Base-by-base conservation (phyloP, 371 early-diverging fungal species). In the Circinella minor region DNA sequence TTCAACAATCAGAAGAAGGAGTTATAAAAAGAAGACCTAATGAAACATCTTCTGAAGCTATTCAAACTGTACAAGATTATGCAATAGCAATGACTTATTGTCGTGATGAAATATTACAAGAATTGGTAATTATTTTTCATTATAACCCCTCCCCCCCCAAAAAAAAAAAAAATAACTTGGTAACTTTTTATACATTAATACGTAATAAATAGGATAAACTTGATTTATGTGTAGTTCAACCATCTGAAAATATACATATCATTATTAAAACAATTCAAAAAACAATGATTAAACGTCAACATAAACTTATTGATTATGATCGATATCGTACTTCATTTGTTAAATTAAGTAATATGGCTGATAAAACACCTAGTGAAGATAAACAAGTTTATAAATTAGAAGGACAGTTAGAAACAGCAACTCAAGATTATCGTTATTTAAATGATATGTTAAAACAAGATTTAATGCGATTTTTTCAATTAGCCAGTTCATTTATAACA, bases 221-320 rank as follows among this genome's bases (percentile, higher is more conserved):
- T 49, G 92, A 93, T 74, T 60, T 86, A 17, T 77, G 71, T 5
- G 84, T 94, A 5, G 63, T 68, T 4, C 68, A 68, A 18, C 68
- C 68, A 11, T 51, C 63, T 15, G 69, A 69, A 15, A 89, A 92
- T 59, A 79, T 89, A 69, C 76, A 86, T 60, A 70, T 67, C 4
- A 73, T 92, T 18, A 77, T 89, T 71, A 87, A 88, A 65, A 57
- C 77, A 38, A 90, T 94, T 49, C 84, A 86, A 66, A 90, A 86
- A 68, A 75, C 88, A 13, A 89, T 92, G 46, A 81, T 77, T 39
- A 94, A 94, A 78, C 85, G 93, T 4, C 83, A 82, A 27, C 93
- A 91, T 79, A 94, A 94, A 75, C 80, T 91, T 55, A 69, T 92
- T 38, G 94, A 94, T 76, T 93, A 87, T 72, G 94, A 94, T 70